Evolutionary conservation across 805 yeast genomes (phyloP).

Genomic region (Yamadazyma ubonensis): DNA sequence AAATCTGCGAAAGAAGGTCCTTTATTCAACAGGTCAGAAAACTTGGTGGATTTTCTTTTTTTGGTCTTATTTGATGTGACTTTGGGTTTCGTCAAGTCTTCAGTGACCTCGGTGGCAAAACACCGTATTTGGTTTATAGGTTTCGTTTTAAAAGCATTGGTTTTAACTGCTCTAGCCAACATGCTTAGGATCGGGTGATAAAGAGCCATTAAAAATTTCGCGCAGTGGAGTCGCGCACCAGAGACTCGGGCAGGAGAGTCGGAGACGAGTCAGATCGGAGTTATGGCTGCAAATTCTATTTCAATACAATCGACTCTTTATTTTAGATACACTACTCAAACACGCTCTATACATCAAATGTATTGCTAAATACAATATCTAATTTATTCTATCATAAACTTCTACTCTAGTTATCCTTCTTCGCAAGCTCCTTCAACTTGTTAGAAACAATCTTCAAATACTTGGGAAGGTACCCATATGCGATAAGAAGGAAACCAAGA

Average conservation of each 20-base stretch:
- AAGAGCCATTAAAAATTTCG: slow-evolving; percentile 9
- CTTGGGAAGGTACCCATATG: slow-evolving; percentile 2
- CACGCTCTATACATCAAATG: too few species aligned
- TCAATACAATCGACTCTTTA: too few species aligned
- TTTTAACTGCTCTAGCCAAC: slow-evolving; percentile 5
- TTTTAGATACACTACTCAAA: too few species aligned
- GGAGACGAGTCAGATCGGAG: background rate
- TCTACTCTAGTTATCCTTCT: too few species aligned
- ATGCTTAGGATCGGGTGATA: slow-evolving; percentile 8
- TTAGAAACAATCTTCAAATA: background rate
- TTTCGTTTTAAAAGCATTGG: background rate
- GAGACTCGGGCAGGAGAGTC: slow-evolving; percentile 1
- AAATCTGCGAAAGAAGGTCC: slow-evolving; percentile 97
- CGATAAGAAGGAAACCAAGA: slow-evolving; percentile 14
- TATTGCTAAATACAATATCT: too few species aligned
- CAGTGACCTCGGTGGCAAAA: slow-evolving; percentile 21
- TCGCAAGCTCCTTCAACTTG: slow-evolving; percentile 1
- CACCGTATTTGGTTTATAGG: slow-evolving; percentile 1
- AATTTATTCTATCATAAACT: background rate
- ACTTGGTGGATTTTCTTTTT: slow-evolving; percentile 50
- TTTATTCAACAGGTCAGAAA: slow-evolving; percentile 65
- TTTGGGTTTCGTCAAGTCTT: slow-evolving; percentile 6
- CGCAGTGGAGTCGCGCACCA: slow-evolving; percentile 1
- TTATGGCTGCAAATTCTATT: too few species aligned
- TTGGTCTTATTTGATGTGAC: slow-evolving; percentile 15